Evolutionary conservation across 2,329 filamentous ascomycete species (phyloP).

Genomic region (Rasamsonia emersonii): DNA sequence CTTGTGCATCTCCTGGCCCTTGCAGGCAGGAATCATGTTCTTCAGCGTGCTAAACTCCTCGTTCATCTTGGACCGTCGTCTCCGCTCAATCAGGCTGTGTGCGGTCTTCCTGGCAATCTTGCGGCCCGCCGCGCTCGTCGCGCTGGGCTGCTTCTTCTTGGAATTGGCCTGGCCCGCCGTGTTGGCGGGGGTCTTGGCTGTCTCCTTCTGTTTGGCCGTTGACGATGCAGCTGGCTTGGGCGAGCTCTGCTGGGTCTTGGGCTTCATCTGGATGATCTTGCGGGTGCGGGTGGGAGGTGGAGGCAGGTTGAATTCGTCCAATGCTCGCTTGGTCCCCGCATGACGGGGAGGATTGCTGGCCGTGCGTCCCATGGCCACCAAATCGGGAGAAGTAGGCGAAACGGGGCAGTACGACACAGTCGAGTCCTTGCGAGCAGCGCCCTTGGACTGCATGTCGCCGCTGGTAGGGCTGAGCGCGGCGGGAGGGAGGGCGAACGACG

Average conservation of each 20-base stretch:
- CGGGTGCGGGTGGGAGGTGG: constrained; percentile 85
- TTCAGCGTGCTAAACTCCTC: constrained; percentile 93
- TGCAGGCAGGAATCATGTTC: constrained; percentile 89
- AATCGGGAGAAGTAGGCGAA: constrained; percentile 26
- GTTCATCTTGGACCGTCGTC: constrained; percentile 94
- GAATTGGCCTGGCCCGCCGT: constrained; percentile 28
- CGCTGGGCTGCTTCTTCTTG: constrained; percentile 70
- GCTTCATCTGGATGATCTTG: constrained; percentile 99
- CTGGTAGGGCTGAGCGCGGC: constrained; percentile 24
- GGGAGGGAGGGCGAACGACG: constrained; percentile 26
- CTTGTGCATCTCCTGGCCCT: constrained; percentile 95
- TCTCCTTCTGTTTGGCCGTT: constrained; percentile 13
- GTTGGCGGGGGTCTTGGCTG: constrained; percentile 7
- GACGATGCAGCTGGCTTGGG: neutral
- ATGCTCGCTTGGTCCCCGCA: constrained; percentile 31
- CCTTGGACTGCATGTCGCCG: constrained; percentile 14
- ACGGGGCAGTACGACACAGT: constrained; percentile 19
- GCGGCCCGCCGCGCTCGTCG: constrained; percentile 74
- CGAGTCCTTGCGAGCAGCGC: constrained; percentile 22
- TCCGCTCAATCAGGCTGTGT: constrained; percentile 86
- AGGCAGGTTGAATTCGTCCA: constrained; percentile 63
- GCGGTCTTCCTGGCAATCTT: constrained; percentile 95
- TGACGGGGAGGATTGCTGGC: constrained; percentile 19
- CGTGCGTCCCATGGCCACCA: constrained; percentile 14
- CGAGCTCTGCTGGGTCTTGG: constrained; percentile 36